phyloP scores from a whole-genome alignment of 768 basidiomycete genomes.

The Rhizopogon salebrosus region DNA sequence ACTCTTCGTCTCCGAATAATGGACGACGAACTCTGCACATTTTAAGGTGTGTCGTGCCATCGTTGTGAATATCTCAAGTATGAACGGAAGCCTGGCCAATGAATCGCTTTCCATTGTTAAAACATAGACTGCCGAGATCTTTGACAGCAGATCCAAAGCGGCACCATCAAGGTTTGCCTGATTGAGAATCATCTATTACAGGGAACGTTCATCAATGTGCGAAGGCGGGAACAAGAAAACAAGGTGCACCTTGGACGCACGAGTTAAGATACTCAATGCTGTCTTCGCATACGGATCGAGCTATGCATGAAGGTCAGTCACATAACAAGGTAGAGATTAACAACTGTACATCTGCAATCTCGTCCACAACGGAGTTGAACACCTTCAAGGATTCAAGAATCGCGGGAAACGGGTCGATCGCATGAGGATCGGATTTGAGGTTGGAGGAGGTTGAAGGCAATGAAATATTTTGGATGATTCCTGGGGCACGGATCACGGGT shows the following conservation, averaged over 20 bases:
- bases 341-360: neutral
- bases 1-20: neutral
- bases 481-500: too few species aligned
- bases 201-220: neutral
- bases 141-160: neutral
- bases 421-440: too few species aligned
- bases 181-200: neutral
- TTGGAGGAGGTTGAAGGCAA: neutral
- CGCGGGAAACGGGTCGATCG: neutral
- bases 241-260: neutral
- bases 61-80: neutral
- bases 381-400: neutral
- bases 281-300: slow-evolving; percentile 1
- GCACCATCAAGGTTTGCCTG: neutral
- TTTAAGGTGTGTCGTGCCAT: neutral
- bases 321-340: neutral
- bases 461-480: too few species aligned
- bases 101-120: neutral
- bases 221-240: neutral
- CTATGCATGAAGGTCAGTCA: neutral
- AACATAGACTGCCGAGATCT: neutral
- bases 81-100: neutral
- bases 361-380: neutral
- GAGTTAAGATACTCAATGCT: neutral
- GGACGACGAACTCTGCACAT: slow-evolving; percentile 2